Conservation (phyloP, 495 filamentous ascomycete species). For the Xeromyces bisporus region DNA sequence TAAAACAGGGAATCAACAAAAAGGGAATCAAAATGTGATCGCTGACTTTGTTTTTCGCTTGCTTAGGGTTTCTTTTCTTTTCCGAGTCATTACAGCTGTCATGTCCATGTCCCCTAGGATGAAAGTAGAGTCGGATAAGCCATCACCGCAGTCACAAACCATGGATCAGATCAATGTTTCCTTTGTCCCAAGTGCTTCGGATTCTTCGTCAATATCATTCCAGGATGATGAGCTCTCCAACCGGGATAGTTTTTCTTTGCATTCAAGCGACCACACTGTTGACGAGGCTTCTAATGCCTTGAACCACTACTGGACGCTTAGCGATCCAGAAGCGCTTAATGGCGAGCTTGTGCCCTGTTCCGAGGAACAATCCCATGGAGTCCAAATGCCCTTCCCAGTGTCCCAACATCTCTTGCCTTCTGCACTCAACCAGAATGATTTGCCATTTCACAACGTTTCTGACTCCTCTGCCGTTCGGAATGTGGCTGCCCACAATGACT, state of each 20-base stretch:
- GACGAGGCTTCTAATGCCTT: slow-evolving; percentile 23
- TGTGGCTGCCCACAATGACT: slow-evolving; percentile 24
- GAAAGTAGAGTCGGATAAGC: slow-evolving; percentile 19
- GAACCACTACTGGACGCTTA: slow-evolving; percentile 23
- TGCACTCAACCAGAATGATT: slow-evolving; percentile 26
- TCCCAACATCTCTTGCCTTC: slow-evolving; percentile 29
- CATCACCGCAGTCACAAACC: slow-evolving; percentile 16
- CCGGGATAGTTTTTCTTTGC: slow-evolving; percentile 29
- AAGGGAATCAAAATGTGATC: too few species aligned
- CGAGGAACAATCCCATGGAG: slow-evolving; percentile 26
- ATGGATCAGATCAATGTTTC: slow-evolving; percentile 20
- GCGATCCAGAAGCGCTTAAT: slow-evolving; percentile 24
- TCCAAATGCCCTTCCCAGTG: slow-evolving; percentile 31
- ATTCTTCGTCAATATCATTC: slow-evolving; percentile 24
- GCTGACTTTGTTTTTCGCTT: slow-evolving; percentile 22
- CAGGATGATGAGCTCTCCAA: slow-evolving; percentile 33
- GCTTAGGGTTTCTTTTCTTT: slow-evolving; percentile 11
- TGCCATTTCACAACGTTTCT: slow-evolving; percentile 27
- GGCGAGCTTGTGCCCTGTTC: slow-evolving; percentile 17
- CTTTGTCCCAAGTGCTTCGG: slow-evolving; percentile 23
- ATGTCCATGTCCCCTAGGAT: slow-evolving; percentile 23
- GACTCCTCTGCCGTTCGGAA: slow-evolving; percentile 27
- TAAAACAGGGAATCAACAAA: too few species aligned
- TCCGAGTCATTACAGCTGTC: slow-evolving; percentile 5
- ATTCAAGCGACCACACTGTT: slow-evolving; percentile 22